phyloP scores from a whole-genome alignment of 2,329 filamentous ascomycete species.

The Hypomyces perniciosus region DNA sequence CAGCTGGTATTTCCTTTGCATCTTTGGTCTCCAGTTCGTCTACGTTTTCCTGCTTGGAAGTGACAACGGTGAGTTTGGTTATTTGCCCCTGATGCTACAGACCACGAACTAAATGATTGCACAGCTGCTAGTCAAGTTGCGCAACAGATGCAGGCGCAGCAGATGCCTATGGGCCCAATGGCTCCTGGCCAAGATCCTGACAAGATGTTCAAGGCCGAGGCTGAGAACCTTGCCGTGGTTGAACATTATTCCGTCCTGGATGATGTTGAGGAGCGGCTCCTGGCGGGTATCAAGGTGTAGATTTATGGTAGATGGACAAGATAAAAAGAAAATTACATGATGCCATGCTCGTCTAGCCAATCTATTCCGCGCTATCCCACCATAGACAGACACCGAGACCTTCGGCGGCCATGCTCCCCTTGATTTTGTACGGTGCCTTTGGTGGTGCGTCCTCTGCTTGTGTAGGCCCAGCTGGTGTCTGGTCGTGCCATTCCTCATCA shows the following conservation, averaged over 20 bases:
- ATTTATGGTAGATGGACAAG: constrained; percentile 20
- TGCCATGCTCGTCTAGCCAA: constrained; percentile 7
- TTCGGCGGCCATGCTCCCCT: constrained; percentile 56
- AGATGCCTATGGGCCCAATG: constrained; percentile 44
- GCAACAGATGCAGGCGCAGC: constrained; percentile 75
- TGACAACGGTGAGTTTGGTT: constrained; percentile 73
- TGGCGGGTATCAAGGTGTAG: constrained; percentile 47
- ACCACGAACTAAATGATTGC: not conserved
- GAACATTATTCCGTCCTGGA: constrained; percentile 91
- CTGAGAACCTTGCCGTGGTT: constrained; percentile 91
- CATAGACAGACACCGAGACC: constrained; percentile 58
- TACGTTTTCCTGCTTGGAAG: constrained; percentile 96
- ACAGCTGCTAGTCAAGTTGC: constrained; percentile 85
- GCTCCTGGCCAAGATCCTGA: constrained; percentile 91
- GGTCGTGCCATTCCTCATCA: constrained; percentile 85
- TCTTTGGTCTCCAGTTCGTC: constrained; percentile 93
- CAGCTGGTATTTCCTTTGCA: constrained; percentile 97
- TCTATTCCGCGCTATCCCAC: constrained; percentile 44
- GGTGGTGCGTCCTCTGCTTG: constrained; percentile 56
- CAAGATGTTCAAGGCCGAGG: constrained; percentile 88
- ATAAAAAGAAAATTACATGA: constrained; percentile 22
- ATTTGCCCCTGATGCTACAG: not conserved
- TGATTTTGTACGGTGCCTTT: constrained; percentile 66
- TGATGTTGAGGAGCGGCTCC: constrained; percentile 76
- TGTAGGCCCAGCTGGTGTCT: constrained; percentile 63